A percentile compares a stretch with the other conserved stretches of the same genome.
phyloP scores from a whole-genome alignment of 192 early-diverging fungal species.

The Coemansia aciculifera region DNA sequence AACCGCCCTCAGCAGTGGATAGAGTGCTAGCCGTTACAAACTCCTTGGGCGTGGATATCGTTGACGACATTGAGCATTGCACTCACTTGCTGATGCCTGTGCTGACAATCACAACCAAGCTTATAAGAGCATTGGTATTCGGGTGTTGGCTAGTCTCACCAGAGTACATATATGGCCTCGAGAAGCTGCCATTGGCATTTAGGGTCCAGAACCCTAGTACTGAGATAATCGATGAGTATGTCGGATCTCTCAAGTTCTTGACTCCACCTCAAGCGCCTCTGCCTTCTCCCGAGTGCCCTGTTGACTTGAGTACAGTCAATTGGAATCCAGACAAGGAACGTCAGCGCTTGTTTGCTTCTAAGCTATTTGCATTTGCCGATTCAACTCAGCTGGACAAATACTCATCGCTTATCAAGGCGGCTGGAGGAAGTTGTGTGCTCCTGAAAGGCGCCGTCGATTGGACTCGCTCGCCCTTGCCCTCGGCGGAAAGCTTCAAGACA shows the following conservation, averaged over 20 bases:
- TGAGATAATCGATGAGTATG: conserved; percentile 12
- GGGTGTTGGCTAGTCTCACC: conserved; percentile 15
- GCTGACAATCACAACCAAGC: conserved; percentile 31
- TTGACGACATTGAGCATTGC: conserved; percentile 14
- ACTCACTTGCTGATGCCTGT: conserved; percentile 35
- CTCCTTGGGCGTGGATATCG: conserved; percentile 17
- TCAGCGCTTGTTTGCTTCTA: conserved; percentile 20
- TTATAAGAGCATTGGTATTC: conserved; percentile 29
- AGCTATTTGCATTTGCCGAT: conserved; percentile 28
- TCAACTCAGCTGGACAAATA: conserved; percentile 24
- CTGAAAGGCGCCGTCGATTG: conserved; percentile 4
- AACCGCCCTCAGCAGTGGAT: background rate
- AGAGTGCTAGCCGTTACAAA: conserved; percentile 4
- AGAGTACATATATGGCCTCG: conserved; percentile 17
- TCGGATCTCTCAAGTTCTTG: conserved; percentile 20
- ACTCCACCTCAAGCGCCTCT: conserved; percentile 12
- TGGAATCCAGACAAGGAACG: conserved; percentile 21
- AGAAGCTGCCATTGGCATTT: conserved; percentile 1
- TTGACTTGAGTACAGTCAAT: conserved; percentile 19
- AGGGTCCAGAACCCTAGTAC: conserved; percentile 10
- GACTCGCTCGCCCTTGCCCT: background rate
- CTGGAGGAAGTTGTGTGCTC: conserved; percentile 15
- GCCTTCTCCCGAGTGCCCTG: conserved; percentile 17
- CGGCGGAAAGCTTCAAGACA: background rate
- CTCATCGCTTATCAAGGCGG: conserved; percentile 8